A percentile compares a stretch with the other conserved stretches of the same genome.
phyloP scores from a whole-genome alignment of 352 stramenopile genomes.

The Thalassiosira livingstoniorum region DNA sequence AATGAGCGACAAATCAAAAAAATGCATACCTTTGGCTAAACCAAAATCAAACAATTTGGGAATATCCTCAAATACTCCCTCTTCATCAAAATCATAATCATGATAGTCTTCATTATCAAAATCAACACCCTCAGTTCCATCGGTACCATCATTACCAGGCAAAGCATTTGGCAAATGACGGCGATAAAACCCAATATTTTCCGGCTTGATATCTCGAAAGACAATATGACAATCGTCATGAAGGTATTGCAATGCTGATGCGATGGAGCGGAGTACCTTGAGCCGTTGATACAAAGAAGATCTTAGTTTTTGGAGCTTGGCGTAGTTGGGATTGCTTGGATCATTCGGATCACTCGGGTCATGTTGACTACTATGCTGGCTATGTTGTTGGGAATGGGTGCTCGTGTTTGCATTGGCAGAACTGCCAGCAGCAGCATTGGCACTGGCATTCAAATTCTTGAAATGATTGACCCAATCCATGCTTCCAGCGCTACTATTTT shows the following conservation, averaged over 20 bases:
- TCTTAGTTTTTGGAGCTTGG: not conserved
- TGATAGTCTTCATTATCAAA: not conserved
- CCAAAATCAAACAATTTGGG: slow-evolving; percentile 27
- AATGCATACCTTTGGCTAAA: not conserved
- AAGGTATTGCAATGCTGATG: slow-evolving; percentile 47
- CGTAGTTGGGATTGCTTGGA: not conserved
- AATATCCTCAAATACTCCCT: slow-evolving; percentile 18
- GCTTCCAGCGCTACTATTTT: too few species aligned
- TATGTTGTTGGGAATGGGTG: slow-evolving; percentile 2
- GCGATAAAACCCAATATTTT: slow-evolving; percentile 71
- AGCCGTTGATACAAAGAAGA: slow-evolving; percentile 28
- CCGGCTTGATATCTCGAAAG: slow-evolving; percentile 52
- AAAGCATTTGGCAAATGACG: not conserved
- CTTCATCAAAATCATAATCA: not conserved
- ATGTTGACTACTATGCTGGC: not conserved
- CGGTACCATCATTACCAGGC: not conserved
- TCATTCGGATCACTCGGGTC: not conserved
- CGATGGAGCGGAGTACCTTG: slow-evolving; percentile 32
- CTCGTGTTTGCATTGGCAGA: too few species aligned
- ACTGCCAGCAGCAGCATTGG: too few species aligned
- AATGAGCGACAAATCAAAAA: too few species aligned
- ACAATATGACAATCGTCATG: slow-evolving; percentile 48
- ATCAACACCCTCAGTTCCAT: not conserved
- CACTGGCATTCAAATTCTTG: too few species aligned
- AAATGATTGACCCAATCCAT: too few species aligned